A percentile compares a stretch with the other conserved stretches of the same genome.
Evolutionary conservation across 164 flowering plant species (phyloP).

Genomic region (Malania oleifera): DNA sequence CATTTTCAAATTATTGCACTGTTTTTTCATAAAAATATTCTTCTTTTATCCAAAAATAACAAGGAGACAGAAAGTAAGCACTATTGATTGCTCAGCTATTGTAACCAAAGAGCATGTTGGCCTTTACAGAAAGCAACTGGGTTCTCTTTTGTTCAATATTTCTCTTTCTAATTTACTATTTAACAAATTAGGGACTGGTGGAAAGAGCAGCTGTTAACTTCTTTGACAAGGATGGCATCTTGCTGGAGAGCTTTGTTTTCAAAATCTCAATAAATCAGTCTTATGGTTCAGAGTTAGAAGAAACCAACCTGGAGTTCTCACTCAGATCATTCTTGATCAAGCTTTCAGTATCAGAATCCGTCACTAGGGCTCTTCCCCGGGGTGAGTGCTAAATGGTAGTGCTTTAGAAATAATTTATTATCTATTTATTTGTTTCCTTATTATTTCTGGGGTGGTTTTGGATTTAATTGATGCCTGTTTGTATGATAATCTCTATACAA

Average conservation of each 20-base stretch:
- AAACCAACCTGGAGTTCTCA: constrained; percentile 53
- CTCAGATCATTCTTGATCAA: constrained; percentile 78
- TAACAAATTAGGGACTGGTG: constrained; percentile 53
- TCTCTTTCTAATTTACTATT: not conserved
- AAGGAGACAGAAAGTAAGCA: no score
- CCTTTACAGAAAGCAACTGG: no score
- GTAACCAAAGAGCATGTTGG: no score
- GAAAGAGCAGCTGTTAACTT: constrained; percentile 81
- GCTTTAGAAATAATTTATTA: not conserved
- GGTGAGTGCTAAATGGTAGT: constrained; percentile 38
- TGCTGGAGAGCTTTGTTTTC: constrained; percentile 79
- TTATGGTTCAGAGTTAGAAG: constrained; percentile 40
- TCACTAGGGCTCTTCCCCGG: constrained; percentile 56
- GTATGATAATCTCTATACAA: no score
- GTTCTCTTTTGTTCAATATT: no score
- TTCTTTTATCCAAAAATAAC: no score
- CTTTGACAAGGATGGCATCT: constrained; percentile 36
- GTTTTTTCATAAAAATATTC: not conserved
- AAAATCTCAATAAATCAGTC: constrained; percentile 56
- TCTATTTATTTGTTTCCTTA: not conserved
- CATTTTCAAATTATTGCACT: not conserved
- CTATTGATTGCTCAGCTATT: no score
- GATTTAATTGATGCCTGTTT: no score
- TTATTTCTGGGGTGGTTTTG: no score
- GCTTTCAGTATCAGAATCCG: constrained; percentile 60